phyloP scores from a whole-genome alignment of 768 basidiomycete genomes.

The Lentinula lateritia region DNA sequence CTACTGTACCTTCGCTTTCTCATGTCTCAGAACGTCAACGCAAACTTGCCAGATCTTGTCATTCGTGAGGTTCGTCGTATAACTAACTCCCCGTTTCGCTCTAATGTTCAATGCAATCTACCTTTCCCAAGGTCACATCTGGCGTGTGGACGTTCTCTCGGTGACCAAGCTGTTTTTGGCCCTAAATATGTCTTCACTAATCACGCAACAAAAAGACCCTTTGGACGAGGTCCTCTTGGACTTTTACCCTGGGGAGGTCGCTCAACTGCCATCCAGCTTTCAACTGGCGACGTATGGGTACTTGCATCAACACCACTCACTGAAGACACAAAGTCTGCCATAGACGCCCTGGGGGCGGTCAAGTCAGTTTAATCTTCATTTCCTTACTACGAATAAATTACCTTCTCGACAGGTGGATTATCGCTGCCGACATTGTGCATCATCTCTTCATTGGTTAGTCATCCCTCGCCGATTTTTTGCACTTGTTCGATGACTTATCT shows the following conservation, averaged over 20 bases:
- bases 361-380: slow-evolving; percentile 34
- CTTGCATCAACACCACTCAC: slow-evolving; percentile 76
- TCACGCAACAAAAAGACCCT: slow-evolving; percentile 41
- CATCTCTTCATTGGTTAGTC: slow-evolving; percentile 50
- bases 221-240: slow-evolving; percentile 46
- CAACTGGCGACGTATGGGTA: slow-evolving; percentile 69
- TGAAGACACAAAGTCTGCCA: slow-evolving; percentile 53
- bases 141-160: slow-evolving; percentile 64
- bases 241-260: slow-evolving; percentile 76
- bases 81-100: not conserved
- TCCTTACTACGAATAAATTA: not conserved
- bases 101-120: not conserved
- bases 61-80: slow-evolving; percentile 34
- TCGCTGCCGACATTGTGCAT: slow-evolving; percentile 55
- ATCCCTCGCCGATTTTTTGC: slow-evolving; percentile 1
- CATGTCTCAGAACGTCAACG: not conserved
- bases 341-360: slow-evolving; percentile 64
- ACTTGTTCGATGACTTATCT: slow-evolving; percentile 16
- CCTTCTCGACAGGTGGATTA: slow-evolving; percentile 39
- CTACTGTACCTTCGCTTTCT: not conserved
- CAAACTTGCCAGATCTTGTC: slow-evolving; percentile 24
- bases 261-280: slow-evolving; percentile 73
- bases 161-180: slow-evolving; percentile 25
- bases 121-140: slow-evolving; percentile 33
- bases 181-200: not conserved